phyloP scores from a whole-genome alignment of 371 early-diverging fungal species.

The Circinella umbellata region DNA sequence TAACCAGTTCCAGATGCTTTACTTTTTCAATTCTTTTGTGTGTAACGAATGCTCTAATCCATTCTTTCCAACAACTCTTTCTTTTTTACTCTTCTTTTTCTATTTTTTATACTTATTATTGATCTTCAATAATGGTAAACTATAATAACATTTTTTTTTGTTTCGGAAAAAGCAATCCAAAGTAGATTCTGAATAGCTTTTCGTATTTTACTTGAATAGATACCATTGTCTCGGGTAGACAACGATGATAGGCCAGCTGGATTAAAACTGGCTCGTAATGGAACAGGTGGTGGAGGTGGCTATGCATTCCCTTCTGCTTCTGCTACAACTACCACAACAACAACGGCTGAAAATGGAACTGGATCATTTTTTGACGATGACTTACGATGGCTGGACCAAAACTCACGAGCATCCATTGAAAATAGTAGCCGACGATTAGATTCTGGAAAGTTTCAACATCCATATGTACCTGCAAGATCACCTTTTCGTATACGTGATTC shows the following conservation, averaged over 20 bases:
- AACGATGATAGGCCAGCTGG: constrained; percentile 31
- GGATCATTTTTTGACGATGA: constrained; percentile 12
- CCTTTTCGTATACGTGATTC: constrained; percentile 53
- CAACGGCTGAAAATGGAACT: background rate
- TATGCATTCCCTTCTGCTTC: background rate
- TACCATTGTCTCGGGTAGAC: constrained; percentile 31
- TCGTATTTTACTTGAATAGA: background rate
- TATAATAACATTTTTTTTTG: too few relatives aligned
- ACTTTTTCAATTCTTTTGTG: background rate
- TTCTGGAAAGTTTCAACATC: constrained; percentile 23
- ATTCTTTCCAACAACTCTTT: background rate
- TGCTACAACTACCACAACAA: background rate
- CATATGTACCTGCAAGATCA: constrained; percentile 44
- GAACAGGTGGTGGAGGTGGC: background rate
- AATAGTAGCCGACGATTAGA: constrained; percentile 6
- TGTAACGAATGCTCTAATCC: background rate
- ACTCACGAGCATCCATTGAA: constrained; percentile 15
- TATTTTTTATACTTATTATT: background rate
- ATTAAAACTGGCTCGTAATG: constrained; percentile 26
- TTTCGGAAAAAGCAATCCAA: too few relatives aligned
- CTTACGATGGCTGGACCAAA: constrained; percentile 5
- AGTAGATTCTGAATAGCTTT: too few relatives aligned
- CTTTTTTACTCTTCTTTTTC: background rate
- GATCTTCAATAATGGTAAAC: constrained; percentile 3
- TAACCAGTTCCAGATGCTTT: background rate